phyloP scores from a whole-genome alignment of 129 eudicot genomes.

The Lactuca saligna region DNA sequence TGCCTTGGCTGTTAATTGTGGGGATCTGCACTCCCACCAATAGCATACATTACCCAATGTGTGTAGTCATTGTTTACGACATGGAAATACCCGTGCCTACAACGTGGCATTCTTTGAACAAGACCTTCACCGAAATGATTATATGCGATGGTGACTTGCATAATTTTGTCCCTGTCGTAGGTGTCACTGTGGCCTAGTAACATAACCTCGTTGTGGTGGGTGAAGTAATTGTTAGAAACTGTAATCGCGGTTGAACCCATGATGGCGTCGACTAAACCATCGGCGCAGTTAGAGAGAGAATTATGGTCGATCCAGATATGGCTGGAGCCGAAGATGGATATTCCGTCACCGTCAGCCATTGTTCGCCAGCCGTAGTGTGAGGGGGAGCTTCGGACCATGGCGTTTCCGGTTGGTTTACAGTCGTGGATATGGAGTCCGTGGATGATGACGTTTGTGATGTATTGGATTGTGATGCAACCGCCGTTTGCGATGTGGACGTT shows the following conservation, averaged over 20 bases:
- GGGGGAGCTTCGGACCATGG: conserved; percentile 87
- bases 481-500: conserved; percentile 82
- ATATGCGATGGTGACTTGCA: conserved; percentile 97
- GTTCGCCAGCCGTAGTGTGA: conserved; percentile 80
- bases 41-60: conserved; percentile 91
- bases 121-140: conserved; percentile 97
- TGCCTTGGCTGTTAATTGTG: conserved; percentile 93
- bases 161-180: conserved; percentile 65
- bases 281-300: conserved; percentile 74
- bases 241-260: conserved; percentile 83
- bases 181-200: conserved; percentile 90
- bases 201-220: conserved; percentile 96
- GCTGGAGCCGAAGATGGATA: conserved; percentile 75
- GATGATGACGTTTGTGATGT: conserved; percentile 67
- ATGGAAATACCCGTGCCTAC: conserved; percentile 82
- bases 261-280: conserved; percentile 74
- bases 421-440: conserved; percentile 87
- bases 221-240: conserved; percentile 81
- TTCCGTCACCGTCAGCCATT: conserved; percentile 84
- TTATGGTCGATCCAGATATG: conserved; percentile 89
- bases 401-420: conserved; percentile 78
- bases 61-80: conserved; percentile 94
- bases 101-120: conserved; percentile 99
- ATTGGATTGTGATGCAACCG: conserved; percentile 77
- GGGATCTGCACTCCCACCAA: conserved; percentile 94